These are phyloP conservation scores for Podaxis pistillaris DNA, from an alignment of 768 basidiomycete genomes.

Conservation along the genomic window DNA sequence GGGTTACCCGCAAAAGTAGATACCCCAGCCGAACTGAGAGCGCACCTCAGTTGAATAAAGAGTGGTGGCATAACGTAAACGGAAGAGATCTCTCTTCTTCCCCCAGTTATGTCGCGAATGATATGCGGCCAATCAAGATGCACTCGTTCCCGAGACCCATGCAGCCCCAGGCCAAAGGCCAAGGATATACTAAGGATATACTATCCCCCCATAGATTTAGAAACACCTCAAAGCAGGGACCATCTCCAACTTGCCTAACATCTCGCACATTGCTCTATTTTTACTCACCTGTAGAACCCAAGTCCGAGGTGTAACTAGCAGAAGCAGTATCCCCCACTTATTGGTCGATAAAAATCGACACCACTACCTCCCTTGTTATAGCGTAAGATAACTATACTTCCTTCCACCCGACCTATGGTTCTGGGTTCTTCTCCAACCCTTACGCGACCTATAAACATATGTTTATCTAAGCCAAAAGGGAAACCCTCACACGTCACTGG, in stretches of 20 bases:
- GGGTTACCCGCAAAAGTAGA: background rate
- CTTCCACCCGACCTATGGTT: background rate
- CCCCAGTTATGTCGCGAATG: conserved; percentile 5
- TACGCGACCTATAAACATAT: background rate
- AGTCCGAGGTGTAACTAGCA: conserved; percentile 12
- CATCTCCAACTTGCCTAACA: background rate
- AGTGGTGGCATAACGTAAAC: conserved; percentile 7
- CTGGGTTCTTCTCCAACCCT: background rate
- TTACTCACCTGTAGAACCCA: background rate
- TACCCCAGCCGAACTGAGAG: conserved; percentile 7
- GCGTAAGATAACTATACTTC: background rate
- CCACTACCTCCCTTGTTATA: background rate
- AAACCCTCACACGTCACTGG: conserved; percentile 11
- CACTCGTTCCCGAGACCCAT: background rate
- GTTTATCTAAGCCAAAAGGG: conserved; percentile 4
- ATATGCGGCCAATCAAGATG: conserved; percentile 5
- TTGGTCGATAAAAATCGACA: background rate
- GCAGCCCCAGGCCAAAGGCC: background rate
- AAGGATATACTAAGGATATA: conserved; percentile 3
- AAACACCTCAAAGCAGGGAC: background rate
- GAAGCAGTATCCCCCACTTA: conserved; percentile 4
- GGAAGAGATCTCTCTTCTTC: background rate
- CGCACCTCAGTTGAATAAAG: conserved; percentile 8
- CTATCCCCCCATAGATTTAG: background rate
- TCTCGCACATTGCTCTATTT: conserved; percentile 5